phyloP scores from a whole-genome alignment of 495 filamentous ascomycete genomes.

The Penicillium lividum region DNA sequence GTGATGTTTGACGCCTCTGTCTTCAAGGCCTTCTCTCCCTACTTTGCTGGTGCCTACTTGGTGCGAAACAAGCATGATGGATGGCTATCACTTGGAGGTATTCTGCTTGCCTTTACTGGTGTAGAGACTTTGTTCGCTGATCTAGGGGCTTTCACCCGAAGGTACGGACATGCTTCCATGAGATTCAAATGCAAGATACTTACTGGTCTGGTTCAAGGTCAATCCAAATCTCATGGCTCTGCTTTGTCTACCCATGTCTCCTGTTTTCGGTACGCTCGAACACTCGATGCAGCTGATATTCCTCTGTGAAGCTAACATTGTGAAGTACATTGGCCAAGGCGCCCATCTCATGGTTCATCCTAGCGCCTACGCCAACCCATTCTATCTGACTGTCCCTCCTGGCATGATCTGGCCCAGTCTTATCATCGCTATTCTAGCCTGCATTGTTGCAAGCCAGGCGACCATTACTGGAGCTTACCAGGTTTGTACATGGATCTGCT shows the following conservation, averaged over 20 bases:
- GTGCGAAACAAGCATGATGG: slow-evolving; percentile 58
- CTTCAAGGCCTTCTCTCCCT: slow-evolving; percentile 69
- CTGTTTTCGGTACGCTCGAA: slow-evolving; percentile 51
- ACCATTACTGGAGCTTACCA: slow-evolving; percentile 70
- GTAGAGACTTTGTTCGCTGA: slow-evolving; percentile 74
- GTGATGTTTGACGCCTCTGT: slow-evolving; percentile 60
- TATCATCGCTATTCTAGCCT: slow-evolving; percentile 64
- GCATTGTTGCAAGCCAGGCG: slow-evolving; percentile 73
- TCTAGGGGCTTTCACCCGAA: slow-evolving; percentile 62
- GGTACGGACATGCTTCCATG: slow-evolving; percentile 16
- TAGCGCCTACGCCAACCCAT: slow-evolving; percentile 65
- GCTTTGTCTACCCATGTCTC: slow-evolving; percentile 63
- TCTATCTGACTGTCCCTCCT: slow-evolving; percentile 65
- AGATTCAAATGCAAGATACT: neutral
- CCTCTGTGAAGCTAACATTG: neutral
- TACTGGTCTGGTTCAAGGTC: slow-evolving; percentile 35
- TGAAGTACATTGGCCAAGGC: slow-evolving; percentile 66
- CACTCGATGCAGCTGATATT: neutral
- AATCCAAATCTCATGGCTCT: slow-evolving; percentile 64
- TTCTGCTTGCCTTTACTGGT: slow-evolving; percentile 70
- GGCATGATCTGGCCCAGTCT: slow-evolving; percentile 68
- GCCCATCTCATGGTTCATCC: slow-evolving; percentile 63
- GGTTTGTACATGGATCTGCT: slow-evolving; percentile 13
- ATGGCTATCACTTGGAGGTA: slow-evolving; percentile 66
- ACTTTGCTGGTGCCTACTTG: slow-evolving; percentile 62